Conservation (phyloP, 2,329 filamentous ascomycete genomes). For the Apiospora rasikravindrae region DNA sequence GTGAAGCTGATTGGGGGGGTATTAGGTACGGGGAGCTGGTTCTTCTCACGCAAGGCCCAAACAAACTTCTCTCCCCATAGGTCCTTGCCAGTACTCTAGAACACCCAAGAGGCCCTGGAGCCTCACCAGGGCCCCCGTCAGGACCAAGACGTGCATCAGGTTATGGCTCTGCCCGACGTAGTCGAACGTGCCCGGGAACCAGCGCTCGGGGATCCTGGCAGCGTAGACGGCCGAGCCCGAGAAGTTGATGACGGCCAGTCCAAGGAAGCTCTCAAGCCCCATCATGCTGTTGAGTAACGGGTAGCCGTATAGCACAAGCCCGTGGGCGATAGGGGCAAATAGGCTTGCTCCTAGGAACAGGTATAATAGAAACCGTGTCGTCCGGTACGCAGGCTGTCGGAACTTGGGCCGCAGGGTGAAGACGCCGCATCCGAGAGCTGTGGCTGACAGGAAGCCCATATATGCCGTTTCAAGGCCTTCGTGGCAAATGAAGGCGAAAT, state of each 20-base stretch:
- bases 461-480: conserved; percentile 27
- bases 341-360: conserved; percentile 32
- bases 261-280: conserved; percentile 34
- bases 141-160: conserved; percentile 34
- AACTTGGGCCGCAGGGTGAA: conserved; percentile 36
- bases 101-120: conserved; percentile 20
- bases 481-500: conserved; percentile 36
- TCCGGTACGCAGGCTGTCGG: conserved; percentile 32
- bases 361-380: conserved; percentile 32
- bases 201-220: conserved; percentile 35
- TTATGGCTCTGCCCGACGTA: conserved; percentile 35
- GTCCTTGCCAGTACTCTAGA: conserved; percentile 12
- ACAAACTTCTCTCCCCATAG: background rate
- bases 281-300: conserved; percentile 29
- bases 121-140: conserved; percentile 31
- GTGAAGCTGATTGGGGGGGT: background rate
- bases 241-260: conserved; percentile 36
- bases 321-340: conserved; percentile 34
- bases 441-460: conserved; percentile 28
- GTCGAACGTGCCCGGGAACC: conserved; percentile 36
- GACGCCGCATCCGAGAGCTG: conserved; percentile 30
- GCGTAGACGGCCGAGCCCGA: conserved; percentile 35
- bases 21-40: background rate
- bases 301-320: conserved; percentile 28
- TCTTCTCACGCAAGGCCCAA: background rate